These are phyloP conservation scores for Ceratocystis variospora DNA, from an alignment of 2,329 filamentous ascomycete genomes.

Conservation along the genomic window DNA sequence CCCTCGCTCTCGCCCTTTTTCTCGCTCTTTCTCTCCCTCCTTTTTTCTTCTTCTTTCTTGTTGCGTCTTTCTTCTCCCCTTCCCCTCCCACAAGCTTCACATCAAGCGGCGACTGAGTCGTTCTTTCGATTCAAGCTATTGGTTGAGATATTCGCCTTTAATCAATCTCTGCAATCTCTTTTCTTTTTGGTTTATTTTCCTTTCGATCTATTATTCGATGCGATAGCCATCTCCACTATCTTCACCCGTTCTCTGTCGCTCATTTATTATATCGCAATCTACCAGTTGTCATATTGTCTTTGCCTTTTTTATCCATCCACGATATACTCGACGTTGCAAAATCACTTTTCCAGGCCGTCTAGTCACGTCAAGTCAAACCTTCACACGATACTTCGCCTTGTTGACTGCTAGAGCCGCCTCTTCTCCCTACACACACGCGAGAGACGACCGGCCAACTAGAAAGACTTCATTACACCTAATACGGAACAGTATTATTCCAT, in stretches of 20 bases:
- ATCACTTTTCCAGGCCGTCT: not conserved
- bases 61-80: not conserved
- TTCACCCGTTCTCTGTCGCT: not conserved
- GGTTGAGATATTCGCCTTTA: slow-evolving; percentile 13
- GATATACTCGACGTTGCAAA: not conserved
- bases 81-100: slow-evolving; percentile 15
- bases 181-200: not conserved
- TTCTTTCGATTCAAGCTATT: slow-evolving; percentile 15
- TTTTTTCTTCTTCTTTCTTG: not conserved
- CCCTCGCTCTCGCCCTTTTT: slow-evolving; percentile 6
- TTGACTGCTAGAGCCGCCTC: not conserved
- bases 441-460: not conserved
- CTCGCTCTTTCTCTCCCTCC: not conserved
- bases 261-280: not conserved
- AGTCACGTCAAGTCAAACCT: not conserved
- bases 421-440: not conserved
- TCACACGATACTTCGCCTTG: not conserved
- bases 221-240: not conserved
- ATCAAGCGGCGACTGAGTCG: slow-evolving; percentile 16
- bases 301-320: not conserved
- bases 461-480: not conserved
- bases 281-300: not conserved
- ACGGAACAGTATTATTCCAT: not conserved
- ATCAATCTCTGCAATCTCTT: not conserved
- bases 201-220: not conserved